These are phyloP conservation scores for Exophiala lecanii-corni DNA, from an alignment of 2,329 filamentous ascomycete species.

Conservation along the genomic window DNA sequence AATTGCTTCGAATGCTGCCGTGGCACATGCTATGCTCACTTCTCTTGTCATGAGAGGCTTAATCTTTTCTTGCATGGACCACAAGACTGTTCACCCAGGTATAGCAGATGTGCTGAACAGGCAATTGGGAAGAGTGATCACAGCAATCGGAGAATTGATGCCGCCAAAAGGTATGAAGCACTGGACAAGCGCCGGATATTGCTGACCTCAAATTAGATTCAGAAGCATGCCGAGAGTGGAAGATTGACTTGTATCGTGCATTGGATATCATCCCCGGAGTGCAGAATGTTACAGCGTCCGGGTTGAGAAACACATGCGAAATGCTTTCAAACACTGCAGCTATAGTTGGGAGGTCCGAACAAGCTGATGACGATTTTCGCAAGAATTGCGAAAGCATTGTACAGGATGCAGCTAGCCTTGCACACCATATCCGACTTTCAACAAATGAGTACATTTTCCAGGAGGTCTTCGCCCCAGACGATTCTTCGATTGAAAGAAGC, in stretches of 20 bases:
- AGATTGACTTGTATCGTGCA: conserved; percentile 5
- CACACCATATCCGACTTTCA: not conserved
- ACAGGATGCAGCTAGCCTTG: not conserved
- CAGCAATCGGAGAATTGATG: not conserved
- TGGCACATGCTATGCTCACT: not conserved
- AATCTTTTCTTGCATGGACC: not conserved
- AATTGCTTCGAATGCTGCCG: not conserved
- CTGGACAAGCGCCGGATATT: too few relatives aligned
- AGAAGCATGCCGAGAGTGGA: conserved; percentile 4
- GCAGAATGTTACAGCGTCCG: not conserved
- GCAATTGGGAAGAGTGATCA: conserved; percentile 1
- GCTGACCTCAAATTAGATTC: conserved; percentile 2
- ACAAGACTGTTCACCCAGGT: not conserved
- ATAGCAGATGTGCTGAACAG: not conserved
- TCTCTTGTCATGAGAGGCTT: not conserved
- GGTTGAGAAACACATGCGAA: not conserved
- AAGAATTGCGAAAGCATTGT: not conserved
- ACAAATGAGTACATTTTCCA: not conserved
- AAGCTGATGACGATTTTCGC: not conserved
- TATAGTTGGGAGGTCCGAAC: not conserved
- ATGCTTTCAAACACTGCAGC: not conserved
- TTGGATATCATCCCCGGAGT: not conserved
- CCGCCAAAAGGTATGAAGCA: conserved; percentile 10
- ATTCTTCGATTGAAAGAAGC: too few relatives aligned
- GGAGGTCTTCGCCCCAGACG: too few relatives aligned